Base-by-base conservation (phyloP, 1,284 basidiomycete genomes). In the Ganoderma lucidum region DNA sequence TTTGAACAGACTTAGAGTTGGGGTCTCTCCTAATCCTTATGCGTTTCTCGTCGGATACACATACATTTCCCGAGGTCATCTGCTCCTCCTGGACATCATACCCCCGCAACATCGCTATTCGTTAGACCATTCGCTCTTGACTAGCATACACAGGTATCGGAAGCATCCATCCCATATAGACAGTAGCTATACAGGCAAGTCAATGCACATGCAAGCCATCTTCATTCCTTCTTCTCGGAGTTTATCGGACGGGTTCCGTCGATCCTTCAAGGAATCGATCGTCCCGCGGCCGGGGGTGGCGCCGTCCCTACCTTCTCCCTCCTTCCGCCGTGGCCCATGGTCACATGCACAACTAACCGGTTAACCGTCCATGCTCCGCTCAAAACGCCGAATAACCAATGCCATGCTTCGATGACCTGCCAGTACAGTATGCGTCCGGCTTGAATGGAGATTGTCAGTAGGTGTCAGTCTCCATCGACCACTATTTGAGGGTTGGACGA, bases 41-140 rank as follows among this genome's bases (percentile, higher is more conserved):
- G 32, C 56, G 35, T 37, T 6, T 19, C 15, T 23, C 55, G 32
- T 30, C 51, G 28, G 23, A 23, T 23, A 23, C 23, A 23, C 51
- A 55, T 32, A 55, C 14, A 14, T 30, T 32, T 30, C 28, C 53
- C 6, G 5, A 32, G 37, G 6, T 35, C 53, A 39, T 39, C 35
- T 56, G 6, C 55, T 30, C 2, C 55, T 19, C 15, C 53, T 12
- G 17, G 17, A 19, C n/a, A 35, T 19, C 59, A n/a, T 39, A 42
- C 39, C n/a, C 58, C 15, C 37, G 23, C 59, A 41, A 39, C 59
- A 61, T 41, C 39, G 39, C 59, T 61, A 61, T 44, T n/a, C 14
- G 10, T 23, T 61, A 61, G 39, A 61, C 23, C 14, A 28, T 61
- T 42, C 39, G 17, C 37, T 42, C 19, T 32, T 56, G 30, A 35